phyloP scores from a whole-genome alignment of 495 filamentous ascomycete species.

The Staphylotrichum tortipilum region DNA sequence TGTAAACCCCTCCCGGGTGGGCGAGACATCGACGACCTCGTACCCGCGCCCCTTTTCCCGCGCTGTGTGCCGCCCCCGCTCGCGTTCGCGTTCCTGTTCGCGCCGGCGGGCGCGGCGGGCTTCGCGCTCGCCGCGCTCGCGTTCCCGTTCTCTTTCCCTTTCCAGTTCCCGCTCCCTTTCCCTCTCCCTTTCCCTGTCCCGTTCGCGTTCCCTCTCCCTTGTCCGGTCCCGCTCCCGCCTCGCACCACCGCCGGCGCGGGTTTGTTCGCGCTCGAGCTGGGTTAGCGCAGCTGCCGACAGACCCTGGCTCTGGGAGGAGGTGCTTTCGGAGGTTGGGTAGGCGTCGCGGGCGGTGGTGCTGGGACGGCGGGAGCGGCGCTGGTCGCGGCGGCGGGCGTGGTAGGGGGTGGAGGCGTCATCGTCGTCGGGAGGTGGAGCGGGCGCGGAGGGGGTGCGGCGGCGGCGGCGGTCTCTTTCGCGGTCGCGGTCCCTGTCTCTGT shows the following conservation, averaged over 20 bases:
- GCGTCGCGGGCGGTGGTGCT: neutral
- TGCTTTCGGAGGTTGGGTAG: constrained; percentile 10
- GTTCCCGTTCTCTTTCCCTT: constrained; percentile 29
- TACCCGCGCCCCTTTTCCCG: constrained; percentile 5
- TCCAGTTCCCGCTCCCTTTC: constrained; percentile 22
- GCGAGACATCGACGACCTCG: too few species aligned
- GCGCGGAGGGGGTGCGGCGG: constrained; percentile 4
- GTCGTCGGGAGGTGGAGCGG: constrained; percentile 3
- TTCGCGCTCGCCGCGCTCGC: constrained; percentile 5
- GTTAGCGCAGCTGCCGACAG: constrained; percentile 54
- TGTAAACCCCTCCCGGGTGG: neutral
- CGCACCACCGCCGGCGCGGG: constrained; percentile 11
- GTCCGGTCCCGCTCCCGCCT: neutral
- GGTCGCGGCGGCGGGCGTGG: constrained; percentile 1
- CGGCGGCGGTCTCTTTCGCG: too few species aligned
- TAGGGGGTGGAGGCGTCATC: neutral
- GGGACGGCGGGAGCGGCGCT: neutral
- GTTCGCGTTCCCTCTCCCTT: constrained; percentile 21
- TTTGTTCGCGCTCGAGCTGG: constrained; percentile 52
- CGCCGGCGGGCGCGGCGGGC: neutral
- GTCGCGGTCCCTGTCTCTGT: neutral
- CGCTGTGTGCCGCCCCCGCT: neutral
- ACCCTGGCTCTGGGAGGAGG: constrained; percentile 13
- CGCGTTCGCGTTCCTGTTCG: neutral
- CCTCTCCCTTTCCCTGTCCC: constrained; percentile 20